Evolutionary conservation across 2,329 filamentous ascomycete species (phyloP).

Genomic region (Trichoderma guizhouense): DNA sequence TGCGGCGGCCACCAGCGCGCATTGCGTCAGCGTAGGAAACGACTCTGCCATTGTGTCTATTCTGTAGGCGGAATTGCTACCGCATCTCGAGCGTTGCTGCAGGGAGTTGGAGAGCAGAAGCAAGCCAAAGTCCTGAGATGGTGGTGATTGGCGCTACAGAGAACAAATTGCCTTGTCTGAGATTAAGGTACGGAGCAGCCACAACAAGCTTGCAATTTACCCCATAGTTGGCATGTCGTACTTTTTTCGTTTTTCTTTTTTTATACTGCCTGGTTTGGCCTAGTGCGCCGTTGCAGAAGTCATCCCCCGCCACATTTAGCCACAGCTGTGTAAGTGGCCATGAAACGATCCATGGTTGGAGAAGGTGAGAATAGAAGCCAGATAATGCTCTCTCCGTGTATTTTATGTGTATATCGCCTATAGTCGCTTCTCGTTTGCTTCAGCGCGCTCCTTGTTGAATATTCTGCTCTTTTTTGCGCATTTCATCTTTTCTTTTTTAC

Average conservation of each 20-base stretch:
- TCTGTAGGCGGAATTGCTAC: constrained; percentile 15
- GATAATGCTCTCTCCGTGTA: background rate
- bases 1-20: constrained; percentile 78
- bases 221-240: background rate
- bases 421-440: background rate
- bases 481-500: background rate
- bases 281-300: background rate
- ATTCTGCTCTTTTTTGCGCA: background rate
- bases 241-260: background rate
- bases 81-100: constrained; percentile 4
- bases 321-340: constrained; percentile 16
- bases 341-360: background rate
- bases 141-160: constrained; percentile 1
- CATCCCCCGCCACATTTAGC: constrained; percentile 9
- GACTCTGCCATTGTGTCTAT: constrained; percentile 64
- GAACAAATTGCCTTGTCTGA: background rate
- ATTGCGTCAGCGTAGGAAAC: constrained; percentile 86
- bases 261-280: background rate
- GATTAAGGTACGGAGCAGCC: background rate
- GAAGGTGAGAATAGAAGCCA: constrained; percentile 1
- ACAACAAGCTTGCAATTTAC: background rate
- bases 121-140: background rate
- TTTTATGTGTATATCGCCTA: background rate
- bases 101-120: background rate
- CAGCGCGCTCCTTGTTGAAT: background rate